Conservation (phyloP, 345 rosid species). For the Physaria fendleri region DNA sequence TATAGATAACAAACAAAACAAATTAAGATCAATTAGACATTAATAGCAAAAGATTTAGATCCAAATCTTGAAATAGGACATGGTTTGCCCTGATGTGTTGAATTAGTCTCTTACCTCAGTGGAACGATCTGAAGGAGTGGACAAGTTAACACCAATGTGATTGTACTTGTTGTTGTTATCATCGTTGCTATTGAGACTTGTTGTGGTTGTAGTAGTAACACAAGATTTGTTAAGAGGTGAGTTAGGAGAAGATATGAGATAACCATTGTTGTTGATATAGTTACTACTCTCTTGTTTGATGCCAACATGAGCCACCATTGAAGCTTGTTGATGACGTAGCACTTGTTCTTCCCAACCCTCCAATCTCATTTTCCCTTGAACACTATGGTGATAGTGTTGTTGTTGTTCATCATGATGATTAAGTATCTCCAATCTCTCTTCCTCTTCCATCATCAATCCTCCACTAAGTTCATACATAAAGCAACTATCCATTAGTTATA, state of each 20-base stretch:
- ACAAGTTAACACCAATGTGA: conserved; percentile 30
- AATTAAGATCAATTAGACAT: conserved; percentile 1
- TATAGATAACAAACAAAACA: conserved; percentile 7
- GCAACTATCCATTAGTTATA: too few species aligned
- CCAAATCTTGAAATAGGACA: conserved; percentile 13
- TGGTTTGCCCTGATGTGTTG: background rate
- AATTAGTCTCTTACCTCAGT: conserved; percentile 52
- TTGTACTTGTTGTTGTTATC: conserved; percentile 28
- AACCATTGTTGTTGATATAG: conserved; percentile 33
- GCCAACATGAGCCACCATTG: conserved; percentile 31
- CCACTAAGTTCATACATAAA: conserved; percentile 35
- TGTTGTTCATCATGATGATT: conserved; percentile 21
- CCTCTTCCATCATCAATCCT: conserved; percentile 60
- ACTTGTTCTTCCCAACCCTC: conserved; percentile 69
- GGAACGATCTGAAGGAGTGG: conserved; percentile 61
- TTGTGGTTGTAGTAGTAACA: conserved; percentile 47
- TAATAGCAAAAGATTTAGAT: background rate
- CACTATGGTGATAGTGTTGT: conserved; percentile 22
- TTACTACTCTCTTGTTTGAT: conserved; percentile 65
- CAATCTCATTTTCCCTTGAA: conserved; percentile 44
- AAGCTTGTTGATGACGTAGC: conserved; percentile 44
- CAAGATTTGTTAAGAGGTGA: conserved; percentile 64
- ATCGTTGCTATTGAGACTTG: conserved; percentile 32
- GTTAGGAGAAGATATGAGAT: conserved; percentile 35
- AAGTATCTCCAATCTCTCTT: conserved; percentile 42